These are phyloP conservation scores for Golubevia sp. DNA, from an alignment of 1,284 basidiomycete species.

Conservation along the genomic window DNA sequence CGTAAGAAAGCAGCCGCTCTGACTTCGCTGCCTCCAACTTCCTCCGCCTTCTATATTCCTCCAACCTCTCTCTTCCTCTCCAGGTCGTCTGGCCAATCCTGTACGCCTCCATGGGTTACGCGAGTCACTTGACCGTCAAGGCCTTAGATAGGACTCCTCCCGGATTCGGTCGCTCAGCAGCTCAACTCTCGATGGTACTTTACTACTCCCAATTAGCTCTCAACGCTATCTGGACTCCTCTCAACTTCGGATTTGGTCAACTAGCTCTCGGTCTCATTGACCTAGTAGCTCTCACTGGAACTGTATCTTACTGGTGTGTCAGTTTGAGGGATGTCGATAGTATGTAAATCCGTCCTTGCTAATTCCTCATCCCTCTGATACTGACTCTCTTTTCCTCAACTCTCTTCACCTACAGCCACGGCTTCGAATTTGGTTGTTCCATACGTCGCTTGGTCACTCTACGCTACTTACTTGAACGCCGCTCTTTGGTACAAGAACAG, in stretches of 20 bases:
- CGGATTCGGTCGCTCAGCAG: constrained; percentile 62
- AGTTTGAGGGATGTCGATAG: constrained; percentile 33
- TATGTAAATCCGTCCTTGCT: constrained; percentile 68
- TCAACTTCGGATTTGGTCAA: constrained; percentile 69
- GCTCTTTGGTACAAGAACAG: no score
- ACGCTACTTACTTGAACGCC: no score
- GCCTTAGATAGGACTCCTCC: constrained; percentile 50
- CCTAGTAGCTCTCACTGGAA: constrained; percentile 69
- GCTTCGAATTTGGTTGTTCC: no score
- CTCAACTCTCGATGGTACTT: constrained; percentile 68
- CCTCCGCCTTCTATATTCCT: no score
- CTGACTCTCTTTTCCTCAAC: background rate
- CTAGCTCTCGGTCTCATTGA: constrained; percentile 67
- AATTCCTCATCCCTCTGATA: background rate
- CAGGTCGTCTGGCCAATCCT: constrained; percentile 68
- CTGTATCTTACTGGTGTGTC: constrained; percentile 65
- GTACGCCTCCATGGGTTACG: constrained; percentile 71
- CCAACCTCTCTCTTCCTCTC: constrained; percentile 3
- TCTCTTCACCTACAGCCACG: constrained; percentile 1
- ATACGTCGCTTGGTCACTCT: no score
- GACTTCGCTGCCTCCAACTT: no score
- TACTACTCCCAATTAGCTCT: constrained; percentile 75
- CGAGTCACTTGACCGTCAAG: constrained; percentile 68
- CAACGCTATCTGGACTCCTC: constrained; percentile 73
- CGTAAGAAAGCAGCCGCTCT: no score